Percentiles rank a stretch among this genome's conserved stretches.
These are phyloP conservation scores for Dujonia santamariae DNA, from an alignment of 1,139 yeast species.

Conservation along the genomic window DNA sequence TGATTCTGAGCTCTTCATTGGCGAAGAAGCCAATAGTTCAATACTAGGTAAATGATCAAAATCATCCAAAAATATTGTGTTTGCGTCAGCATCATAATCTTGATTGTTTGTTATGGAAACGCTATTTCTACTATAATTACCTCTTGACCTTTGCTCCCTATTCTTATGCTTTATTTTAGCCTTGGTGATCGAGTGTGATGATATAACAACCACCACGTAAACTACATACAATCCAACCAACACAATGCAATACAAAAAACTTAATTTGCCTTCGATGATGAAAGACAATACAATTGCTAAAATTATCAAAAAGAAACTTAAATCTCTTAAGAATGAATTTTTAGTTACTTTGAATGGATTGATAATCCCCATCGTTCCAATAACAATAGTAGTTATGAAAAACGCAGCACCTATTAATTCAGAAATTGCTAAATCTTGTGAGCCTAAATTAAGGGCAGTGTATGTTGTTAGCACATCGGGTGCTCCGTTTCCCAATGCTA, in stretches of 20 bases:
- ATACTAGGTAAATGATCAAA: conserved; percentile 30
- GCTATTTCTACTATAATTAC: conserved; percentile 13
- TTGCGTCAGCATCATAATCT: conserved; percentile 14
- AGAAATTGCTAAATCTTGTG: conserved; percentile 78
- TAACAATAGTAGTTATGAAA: conserved; percentile 70
- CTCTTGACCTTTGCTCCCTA: conserved; percentile 29
- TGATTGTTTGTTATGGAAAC: conserved; percentile 1
- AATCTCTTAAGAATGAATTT: conserved; percentile 53
- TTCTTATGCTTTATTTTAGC: conserved; percentile 16
- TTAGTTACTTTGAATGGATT: conserved; percentile 61
- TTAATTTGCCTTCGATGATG: conserved; percentile 44
- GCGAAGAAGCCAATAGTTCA: conserved; percentile 13
- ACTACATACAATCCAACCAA: conserved; percentile 49
- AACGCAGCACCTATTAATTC: conserved; percentile 85
- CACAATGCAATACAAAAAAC: conserved; percentile 41
- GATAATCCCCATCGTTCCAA: conserved; percentile 70
- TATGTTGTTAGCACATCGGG: conserved; percentile 88
- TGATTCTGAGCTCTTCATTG: conserved; percentile 12
- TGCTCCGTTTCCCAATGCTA: conserved; percentile 90
- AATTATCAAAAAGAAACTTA: conserved; percentile 48
- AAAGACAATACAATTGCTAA: conserved; percentile 38
- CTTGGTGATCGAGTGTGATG: conserved; percentile 26
- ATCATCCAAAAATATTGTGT: conserved; percentile 22
- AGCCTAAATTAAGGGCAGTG: conserved; percentile 67
- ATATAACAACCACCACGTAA: conserved; percentile 50